phyloP scores from a whole-genome alignment of 257 asterid species.

The Nicotiana tomentosiformis region DNA sequence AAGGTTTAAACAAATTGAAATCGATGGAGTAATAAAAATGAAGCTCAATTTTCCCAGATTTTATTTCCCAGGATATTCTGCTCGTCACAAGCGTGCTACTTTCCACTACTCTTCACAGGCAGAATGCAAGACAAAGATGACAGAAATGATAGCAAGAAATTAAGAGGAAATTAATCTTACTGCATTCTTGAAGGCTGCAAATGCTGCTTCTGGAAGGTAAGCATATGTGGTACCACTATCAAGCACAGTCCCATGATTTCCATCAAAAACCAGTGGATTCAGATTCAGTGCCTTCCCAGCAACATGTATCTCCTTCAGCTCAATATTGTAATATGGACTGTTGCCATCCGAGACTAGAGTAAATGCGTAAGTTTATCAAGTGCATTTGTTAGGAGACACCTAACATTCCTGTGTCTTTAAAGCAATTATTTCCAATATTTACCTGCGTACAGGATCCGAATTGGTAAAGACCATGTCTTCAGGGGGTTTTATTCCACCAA shows the following conservation, averaged over 20 bases:
- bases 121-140: background rate
- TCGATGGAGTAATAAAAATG: background rate
- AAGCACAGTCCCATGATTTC: slow-evolving; percentile 84
- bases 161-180: slow-evolving; percentile 48
- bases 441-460: slow-evolving; percentile 94
- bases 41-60: background rate
- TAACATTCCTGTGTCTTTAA: slow-evolving; percentile 45
- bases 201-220: slow-evolving; percentile 87
- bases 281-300: slow-evolving; percentile 85
- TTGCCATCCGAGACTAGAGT: slow-evolving; percentile 99
- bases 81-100: background rate
- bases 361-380: slow-evolving; percentile 95
- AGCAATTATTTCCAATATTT: slow-evolving; percentile 33
- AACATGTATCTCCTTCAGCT: slow-evolving; percentile 90
- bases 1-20: no score
- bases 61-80: slow-evolving; percentile 5
- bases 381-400: slow-evolving; percentile 78
- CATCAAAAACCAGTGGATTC: slow-evolving; percentile 65
- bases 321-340: slow-evolving; percentile 98
- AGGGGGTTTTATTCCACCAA: slow-evolving; percentile 81
- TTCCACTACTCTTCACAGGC: slow-evolving; percentile 4
- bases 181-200: slow-evolving; percentile 72
- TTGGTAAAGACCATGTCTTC: slow-evolving; percentile 71
- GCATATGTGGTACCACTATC: slow-evolving; percentile 99
- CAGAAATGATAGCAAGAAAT: slow-evolving; percentile 8